Percentiles rank a stretch among this genome's conserved stretches.
phyloP scores from a whole-genome alignment of 345 rosid genomes.

The Eutrema japonicum region DNA sequence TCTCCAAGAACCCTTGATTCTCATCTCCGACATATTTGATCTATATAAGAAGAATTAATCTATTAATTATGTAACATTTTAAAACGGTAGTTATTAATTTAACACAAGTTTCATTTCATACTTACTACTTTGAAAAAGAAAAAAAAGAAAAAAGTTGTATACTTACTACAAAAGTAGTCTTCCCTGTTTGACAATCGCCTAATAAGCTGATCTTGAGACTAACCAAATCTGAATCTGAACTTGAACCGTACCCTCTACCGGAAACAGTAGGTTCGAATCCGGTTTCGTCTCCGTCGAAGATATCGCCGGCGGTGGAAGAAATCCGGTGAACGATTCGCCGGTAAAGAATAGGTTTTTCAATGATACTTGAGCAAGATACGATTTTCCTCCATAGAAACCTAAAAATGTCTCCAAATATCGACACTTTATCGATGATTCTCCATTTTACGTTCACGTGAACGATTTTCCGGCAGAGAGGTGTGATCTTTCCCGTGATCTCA shows the following conservation, averaged over 20 bases:
- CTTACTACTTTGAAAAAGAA: too few relatives aligned
- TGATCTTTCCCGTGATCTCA: conserved; percentile 57
- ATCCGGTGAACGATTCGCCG: conserved; percentile 52
- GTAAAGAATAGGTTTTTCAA: conserved; percentile 62
- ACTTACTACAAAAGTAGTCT: conserved; percentile 86
- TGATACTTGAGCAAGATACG: conserved; percentile 62
- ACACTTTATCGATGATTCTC: conserved; percentile 60
- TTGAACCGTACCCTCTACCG: conserved; percentile 46
- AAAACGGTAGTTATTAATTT: not conserved
- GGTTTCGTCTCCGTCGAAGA: conserved; percentile 30
- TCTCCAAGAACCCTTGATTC: conserved; percentile 64
- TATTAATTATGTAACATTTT: not conserved
- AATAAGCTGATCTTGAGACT: conserved; percentile 83
- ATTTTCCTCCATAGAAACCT: conserved; percentile 77
- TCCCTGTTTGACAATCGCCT: conserved; percentile 94
- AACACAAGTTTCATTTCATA: not conserved
- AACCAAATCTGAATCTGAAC: conserved; percentile 78
- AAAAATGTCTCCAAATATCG: conserved; percentile 65
- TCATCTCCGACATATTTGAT: conserved; percentile 88
- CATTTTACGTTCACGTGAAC: conserved; percentile 60
- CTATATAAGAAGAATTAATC: conserved; percentile 41
- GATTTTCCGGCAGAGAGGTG: conserved; percentile 57
- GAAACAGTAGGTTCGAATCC: conserved; percentile 35
- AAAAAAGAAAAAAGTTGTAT: not conserved
- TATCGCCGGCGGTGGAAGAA: conserved; percentile 48